These are phyloP conservation scores for Metschnikowia kofuensis DNA, from an alignment of 805 yeast genomes.

Conservation along the genomic window DNA sequence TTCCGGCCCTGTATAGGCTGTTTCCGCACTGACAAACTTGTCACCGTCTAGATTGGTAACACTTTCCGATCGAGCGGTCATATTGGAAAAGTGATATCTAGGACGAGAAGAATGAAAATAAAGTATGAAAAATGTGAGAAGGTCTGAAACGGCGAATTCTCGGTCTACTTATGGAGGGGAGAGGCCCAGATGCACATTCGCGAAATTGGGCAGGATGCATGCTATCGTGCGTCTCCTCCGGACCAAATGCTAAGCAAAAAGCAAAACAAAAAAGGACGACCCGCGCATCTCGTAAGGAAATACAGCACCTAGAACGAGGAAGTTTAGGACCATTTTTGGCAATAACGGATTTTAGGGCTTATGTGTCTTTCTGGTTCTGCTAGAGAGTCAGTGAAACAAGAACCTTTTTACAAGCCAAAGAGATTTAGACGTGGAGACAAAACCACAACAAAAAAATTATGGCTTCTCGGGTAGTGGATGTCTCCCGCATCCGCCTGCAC, in stretches of 20 bases:
- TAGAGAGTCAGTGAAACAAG: no score
- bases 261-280: constrained; percentile 2
- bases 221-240: not conserved
- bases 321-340: no score
- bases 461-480: no score
- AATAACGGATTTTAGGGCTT: no score
- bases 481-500: constrained; percentile 1
- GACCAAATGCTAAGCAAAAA: constrained; percentile 1
- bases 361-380: no score
- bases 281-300: not conserved
- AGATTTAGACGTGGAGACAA: no score
- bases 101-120: not conserved
- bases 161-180: constrained; percentile 6
- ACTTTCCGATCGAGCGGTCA: constrained; percentile 11
- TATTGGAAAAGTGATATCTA: not conserved
- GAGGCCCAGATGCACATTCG: not conserved
- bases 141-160: not conserved
- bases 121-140: not conserved
- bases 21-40: constrained; percentile 9
- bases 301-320: no score
- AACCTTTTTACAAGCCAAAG: no score
- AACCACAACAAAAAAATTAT: no score
- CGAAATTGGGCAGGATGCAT: not conserved
- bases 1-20: constrained; percentile 9
- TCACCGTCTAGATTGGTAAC: constrained; percentile 10